phyloP scores from a whole-genome alignment of 805 yeast genomes.

The Ogataea dorogensis region DNA sequence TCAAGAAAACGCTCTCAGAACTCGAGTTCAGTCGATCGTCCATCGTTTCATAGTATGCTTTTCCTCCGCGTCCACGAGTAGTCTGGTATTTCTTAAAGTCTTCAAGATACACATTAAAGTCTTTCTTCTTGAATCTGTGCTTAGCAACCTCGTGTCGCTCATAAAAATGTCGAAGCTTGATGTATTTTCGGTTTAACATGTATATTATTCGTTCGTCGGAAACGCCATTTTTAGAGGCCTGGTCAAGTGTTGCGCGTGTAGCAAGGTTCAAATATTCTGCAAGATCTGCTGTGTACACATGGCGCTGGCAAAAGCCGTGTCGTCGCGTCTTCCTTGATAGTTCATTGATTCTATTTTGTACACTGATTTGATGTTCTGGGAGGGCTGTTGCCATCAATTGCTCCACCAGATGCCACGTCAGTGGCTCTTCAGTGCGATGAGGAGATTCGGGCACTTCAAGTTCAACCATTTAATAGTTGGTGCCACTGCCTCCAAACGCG shows the following conservation, averaged over 20 bases:
- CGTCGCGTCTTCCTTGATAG: conserved; percentile 20
- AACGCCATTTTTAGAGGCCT: conserved; percentile 17
- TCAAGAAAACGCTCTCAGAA: conserved; percentile 15
- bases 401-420: conserved; percentile 19
- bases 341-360: conserved; percentile 1
- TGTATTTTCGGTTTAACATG: conserved; percentile 32
- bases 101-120: conserved; percentile 29
- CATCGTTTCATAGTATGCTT: conserved; percentile 24
- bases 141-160: conserved; percentile 24
- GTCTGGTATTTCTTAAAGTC: conserved; percentile 30
- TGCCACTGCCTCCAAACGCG: conserved; percentile 6
- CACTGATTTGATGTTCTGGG: not conserved
- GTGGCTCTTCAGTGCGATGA: conserved; percentile 15
- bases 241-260: conserved; percentile 26
- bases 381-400: conserved; percentile 5
- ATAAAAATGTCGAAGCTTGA: conserved; percentile 28
- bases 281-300: conserved; percentile 35
- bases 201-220: conserved; percentile 29
- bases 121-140: conserved; percentile 32
- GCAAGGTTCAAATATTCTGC: conserved; percentile 33
- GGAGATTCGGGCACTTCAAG: conserved; percentile 24
- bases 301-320: conserved; percentile 32
- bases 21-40: conserved; percentile 19
- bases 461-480: conserved; percentile 8
- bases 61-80: conserved; percentile 25